A percentile compares a stretch with the other conserved stretches of the same genome.
Conservation (phyloP, 2,329 filamentous ascomycete species). For the Exophiala mesophila region DNA sequence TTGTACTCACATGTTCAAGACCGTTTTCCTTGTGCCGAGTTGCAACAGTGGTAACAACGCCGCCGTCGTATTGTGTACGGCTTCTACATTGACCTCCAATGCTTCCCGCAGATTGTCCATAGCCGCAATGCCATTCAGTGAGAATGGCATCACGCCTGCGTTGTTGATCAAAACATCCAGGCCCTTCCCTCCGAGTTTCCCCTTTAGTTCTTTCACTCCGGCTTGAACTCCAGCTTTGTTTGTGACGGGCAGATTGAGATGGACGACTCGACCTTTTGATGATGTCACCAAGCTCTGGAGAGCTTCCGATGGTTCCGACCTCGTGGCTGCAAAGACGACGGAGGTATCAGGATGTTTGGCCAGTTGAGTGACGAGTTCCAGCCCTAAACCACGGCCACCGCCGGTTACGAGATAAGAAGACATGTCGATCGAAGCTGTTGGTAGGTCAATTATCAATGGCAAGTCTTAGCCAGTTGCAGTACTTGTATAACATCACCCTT, state of each 20-base stretch:
- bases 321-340: slow-evolving; percentile 40
- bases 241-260: slow-evolving; percentile 38
- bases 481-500: too few relatives aligned
- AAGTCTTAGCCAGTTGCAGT: too few relatives aligned
- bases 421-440: slow-evolving; percentile 31
- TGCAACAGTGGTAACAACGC: slow-evolving; percentile 38
- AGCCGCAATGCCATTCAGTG: slow-evolving; percentile 16
- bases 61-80: slow-evolving; percentile 37
- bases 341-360: slow-evolving; percentile 29
- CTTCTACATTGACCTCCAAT: slow-evolving; percentile 41
- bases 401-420: slow-evolving; percentile 37
- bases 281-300: slow-evolving; percentile 34
- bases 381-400: slow-evolving; percentile 35
- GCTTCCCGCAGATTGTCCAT: slow-evolving; percentile 36
- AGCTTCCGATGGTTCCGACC: slow-evolving; percentile 28
- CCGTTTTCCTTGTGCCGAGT: slow-evolving; percentile 38
- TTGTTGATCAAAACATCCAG: slow-evolving; percentile 48
- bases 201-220: slow-evolving; percentile 33
- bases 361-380: slow-evolving; percentile 32
- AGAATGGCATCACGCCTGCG: slow-evolving; percentile 33
- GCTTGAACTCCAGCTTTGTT: slow-evolving; percentile 32
- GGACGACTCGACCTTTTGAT: slow-evolving; percentile 34
- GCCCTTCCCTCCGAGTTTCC: slow-evolving; percentile 33
- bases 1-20: slow-evolving; percentile 42
- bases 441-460: too few relatives aligned